These are phyloP conservation scores for Trypanosoma rangeli DNA, from an alignment of 208 protist species.

Conservation along the genomic window DNA sequence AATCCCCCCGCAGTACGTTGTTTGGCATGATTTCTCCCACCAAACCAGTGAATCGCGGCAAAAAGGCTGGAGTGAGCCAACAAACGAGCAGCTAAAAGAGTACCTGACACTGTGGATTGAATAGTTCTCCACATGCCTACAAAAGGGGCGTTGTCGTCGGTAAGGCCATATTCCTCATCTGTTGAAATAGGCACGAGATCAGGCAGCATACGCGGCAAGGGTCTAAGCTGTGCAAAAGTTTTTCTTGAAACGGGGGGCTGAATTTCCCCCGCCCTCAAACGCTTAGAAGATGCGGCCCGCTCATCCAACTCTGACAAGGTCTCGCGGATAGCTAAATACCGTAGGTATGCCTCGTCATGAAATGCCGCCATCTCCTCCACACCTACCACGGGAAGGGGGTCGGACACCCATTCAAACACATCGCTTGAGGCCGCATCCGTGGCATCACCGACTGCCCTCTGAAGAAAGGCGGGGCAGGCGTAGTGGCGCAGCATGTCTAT, in stretches of 20 bases:
- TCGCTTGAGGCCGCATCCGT: constrained; percentile 7
- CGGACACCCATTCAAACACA: constrained; percentile 38
- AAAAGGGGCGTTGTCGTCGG: constrained; percentile 36
- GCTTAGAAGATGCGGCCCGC: constrained; percentile 13
- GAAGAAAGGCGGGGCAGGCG: constrained; percentile 32
- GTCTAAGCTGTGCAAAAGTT: constrained; percentile 8
- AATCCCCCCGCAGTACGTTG: constrained; percentile 91
- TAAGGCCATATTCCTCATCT: constrained; percentile 39
- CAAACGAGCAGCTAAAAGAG: constrained; percentile 41
- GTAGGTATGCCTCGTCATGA: constrained; percentile 42
- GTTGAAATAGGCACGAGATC: constrained; percentile 31
- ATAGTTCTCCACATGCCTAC: constrained; percentile 48
- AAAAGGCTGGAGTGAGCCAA: constrained; percentile 32
- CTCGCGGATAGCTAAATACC: constrained; percentile 43
- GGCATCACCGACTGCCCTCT: not conserved
- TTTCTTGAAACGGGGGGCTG: constrained; percentile 22
- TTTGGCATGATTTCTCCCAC: constrained; percentile 95
- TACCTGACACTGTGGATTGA: constrained; percentile 40
- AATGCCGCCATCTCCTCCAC: constrained; percentile 39
- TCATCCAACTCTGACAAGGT: constrained; percentile 46
- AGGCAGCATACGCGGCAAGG: constrained; percentile 12
- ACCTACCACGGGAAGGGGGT: constrained; percentile 31
- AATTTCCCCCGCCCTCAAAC: constrained; percentile 23
- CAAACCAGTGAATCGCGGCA: constrained; percentile 98
- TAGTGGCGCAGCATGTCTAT: constrained; percentile 48